A percentile compares a stretch with the other conserved stretches of the same genome.
Evolutionary conservation across 257 asterid species (phyloP).

Genomic region (Linaria vulgaris): DNA sequence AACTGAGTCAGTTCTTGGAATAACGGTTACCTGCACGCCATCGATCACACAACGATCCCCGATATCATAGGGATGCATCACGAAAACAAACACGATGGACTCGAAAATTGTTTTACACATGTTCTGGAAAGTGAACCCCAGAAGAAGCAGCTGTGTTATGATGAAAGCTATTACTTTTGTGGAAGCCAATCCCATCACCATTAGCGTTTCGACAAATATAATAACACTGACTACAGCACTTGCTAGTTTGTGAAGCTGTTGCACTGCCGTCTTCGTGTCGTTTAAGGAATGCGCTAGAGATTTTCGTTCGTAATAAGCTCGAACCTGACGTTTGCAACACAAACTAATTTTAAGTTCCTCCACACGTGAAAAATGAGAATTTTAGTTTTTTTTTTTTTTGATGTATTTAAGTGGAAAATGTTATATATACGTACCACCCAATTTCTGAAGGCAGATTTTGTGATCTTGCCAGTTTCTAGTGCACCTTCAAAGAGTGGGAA

Average conservation of each 20-base stretch:
- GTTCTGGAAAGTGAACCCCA: constrained; percentile 67
- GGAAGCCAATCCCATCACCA: constrained; percentile 58
- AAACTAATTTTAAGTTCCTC: too few species aligned
- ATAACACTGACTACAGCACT: constrained; percentile 50
- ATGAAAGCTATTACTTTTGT: constrained; percentile 55
- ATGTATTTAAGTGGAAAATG: neutral
- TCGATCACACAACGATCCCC: constrained; percentile 69
- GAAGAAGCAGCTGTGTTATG: constrained; percentile 50
- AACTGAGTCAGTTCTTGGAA: too few species aligned
- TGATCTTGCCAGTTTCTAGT: constrained; percentile 54
- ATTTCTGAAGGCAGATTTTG: constrained; percentile 62
- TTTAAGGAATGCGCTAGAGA: constrained; percentile 55
- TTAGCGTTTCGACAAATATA: constrained; percentile 31
- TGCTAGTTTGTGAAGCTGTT: constrained; percentile 60
- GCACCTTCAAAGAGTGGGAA: constrained; percentile 76
- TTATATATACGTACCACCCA: constrained; percentile 53
- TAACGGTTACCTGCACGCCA: constrained; percentile 53
- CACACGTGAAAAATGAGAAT: too few species aligned
- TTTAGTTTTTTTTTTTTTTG: neutral
- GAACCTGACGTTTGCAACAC: constrained; percentile 33
- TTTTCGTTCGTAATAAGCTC: constrained; percentile 63
- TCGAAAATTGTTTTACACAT: constrained; percentile 66
- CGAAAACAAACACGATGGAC: constrained; percentile 59
- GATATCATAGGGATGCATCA: constrained; percentile 71
- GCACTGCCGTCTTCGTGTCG: constrained; percentile 67